These are phyloP conservation scores for Posidonia oceanica DNA, from an alignment of 116 monocot species.

Conservation along the genomic window DNA sequence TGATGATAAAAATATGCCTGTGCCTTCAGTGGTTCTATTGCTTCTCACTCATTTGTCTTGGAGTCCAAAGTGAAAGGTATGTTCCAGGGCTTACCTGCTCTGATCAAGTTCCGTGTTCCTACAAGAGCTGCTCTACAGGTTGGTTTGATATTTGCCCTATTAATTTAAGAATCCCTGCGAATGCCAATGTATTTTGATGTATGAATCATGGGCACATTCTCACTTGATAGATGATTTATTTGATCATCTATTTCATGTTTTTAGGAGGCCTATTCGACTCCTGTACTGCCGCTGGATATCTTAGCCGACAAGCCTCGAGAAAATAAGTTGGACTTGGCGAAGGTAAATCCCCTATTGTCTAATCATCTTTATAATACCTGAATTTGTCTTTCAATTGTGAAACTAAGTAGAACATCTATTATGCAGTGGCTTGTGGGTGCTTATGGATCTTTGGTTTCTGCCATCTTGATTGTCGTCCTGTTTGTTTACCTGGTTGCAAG, in stretches of 20 bases:
- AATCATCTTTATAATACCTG: neutral
- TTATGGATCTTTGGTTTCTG: slow-evolving; percentile 72
- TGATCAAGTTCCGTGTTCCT: slow-evolving; percentile 82
- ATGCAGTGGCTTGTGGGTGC: slow-evolving; percentile 69
- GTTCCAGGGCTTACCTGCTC: slow-evolving; percentile 69
- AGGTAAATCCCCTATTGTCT: slow-evolving; percentile 20
- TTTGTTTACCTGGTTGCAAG: slow-evolving; percentile 61
- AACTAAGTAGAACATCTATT: slow-evolving; percentile 1
- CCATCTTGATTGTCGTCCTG: slow-evolving; percentile 40
- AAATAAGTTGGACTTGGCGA: slow-evolving; percentile 66
- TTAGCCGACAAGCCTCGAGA: slow-evolving; percentile 76
- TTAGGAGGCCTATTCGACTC: slow-evolving; percentile 77
- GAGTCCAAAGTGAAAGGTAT: slow-evolving; percentile 68
- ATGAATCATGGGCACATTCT: too few relatives aligned
- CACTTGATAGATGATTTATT: neutral
- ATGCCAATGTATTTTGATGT: neutral
- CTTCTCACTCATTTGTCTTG: slow-evolving; percentile 72
- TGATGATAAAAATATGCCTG: neutral
- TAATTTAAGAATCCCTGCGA: neutral
- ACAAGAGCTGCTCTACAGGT: slow-evolving; percentile 89
- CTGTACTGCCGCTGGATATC: slow-evolving; percentile 71
- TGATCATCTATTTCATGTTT: neutral
- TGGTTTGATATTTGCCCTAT: neutral
- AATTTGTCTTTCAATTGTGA: neutral
- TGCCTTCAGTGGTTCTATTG: slow-evolving; percentile 53